These are phyloP conservation scores for Yamadazyma atmosphaerica DNA, from an alignment of 1,139 yeast genomes.

Conservation along the genomic window DNA sequence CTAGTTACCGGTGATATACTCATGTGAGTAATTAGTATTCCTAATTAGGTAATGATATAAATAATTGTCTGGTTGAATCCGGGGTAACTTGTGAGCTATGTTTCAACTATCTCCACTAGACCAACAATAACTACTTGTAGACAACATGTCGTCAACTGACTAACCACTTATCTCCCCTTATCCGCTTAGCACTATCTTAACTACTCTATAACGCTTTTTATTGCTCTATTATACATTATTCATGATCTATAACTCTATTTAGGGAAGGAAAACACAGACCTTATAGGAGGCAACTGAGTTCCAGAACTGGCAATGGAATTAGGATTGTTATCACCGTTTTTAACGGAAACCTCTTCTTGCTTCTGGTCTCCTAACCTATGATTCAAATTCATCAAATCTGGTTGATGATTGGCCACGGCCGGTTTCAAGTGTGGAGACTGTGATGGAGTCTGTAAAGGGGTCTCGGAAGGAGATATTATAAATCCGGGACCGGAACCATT, in stretches of 20 bases:
- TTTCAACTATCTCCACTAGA: no score
- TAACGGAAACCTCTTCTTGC: slow-evolving; percentile 11
- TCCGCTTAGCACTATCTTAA: not conserved
- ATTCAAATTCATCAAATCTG: slow-evolving; percentile 9
- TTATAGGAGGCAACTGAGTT: slow-evolving; percentile 45
- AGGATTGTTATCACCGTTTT: slow-evolving; percentile 21
- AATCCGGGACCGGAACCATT: slow-evolving; percentile 14
- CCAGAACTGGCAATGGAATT: slow-evolving; percentile 41
- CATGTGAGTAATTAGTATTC: no score
- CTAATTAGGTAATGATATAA: slow-evolving; percentile 1
- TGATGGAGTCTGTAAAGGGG: slow-evolving; percentile 46
- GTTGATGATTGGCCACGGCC: slow-evolving; percentile 3
- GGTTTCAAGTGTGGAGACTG: slow-evolving; percentile 44
- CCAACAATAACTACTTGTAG: no score
- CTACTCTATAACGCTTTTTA: no score
- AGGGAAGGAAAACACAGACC: slow-evolving; percentile 32
- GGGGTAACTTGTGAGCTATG: not conserved
- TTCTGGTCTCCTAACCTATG: slow-evolving; percentile 7
- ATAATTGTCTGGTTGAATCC: not conserved
- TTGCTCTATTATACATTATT: slow-evolving; percentile 2
- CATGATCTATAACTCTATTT: slow-evolving; percentile 1
- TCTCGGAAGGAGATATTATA: slow-evolving; percentile 34
- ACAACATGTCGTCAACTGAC: no score
- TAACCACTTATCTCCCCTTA: not conserved
- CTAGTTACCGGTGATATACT: no score